These are phyloP conservation scores for Pachyrhizus erosus DNA, from an alignment of 306 rosid species.

Conservation along the genomic window DNA sequence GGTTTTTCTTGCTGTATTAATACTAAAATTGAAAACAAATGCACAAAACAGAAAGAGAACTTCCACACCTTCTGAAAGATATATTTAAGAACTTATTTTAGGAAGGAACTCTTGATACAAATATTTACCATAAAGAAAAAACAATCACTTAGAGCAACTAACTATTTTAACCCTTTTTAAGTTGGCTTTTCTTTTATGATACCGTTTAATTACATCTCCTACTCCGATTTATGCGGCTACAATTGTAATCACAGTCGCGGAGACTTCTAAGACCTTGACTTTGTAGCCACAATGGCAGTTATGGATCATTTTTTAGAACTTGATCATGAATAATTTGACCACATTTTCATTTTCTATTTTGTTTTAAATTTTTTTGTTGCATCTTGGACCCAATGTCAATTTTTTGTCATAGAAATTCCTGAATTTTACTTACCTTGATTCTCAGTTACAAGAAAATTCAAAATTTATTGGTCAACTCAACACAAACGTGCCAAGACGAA, in stretches of 20 bases:
- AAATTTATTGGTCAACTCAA: conserved; percentile 3
- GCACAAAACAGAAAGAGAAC: not conserved
- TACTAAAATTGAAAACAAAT: not conserved
- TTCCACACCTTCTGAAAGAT: not conserved
- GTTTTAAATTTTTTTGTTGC: not conserved
- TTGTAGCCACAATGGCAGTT: not conserved
- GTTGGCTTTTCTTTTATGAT: not conserved
- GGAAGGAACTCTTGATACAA: not conserved
- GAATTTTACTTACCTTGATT: conserved; percentile 8
- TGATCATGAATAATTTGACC: not conserved
- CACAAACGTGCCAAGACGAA: not conserved
- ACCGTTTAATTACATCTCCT: not conserved
- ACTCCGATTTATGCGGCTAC: not conserved
- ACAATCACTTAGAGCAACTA: not conserved
- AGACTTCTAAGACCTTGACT: not conserved
- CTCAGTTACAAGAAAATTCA: not conserved
- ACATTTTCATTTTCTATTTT: not conserved
- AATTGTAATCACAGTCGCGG: not conserved
- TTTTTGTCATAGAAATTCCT: not conserved
- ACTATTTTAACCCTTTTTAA: not conserved
- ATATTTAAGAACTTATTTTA: not conserved
- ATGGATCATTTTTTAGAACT: not conserved
- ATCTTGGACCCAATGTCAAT: not conserved
- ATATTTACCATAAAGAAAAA: not conserved
- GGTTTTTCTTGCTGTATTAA: not conserved